Conservation (phyloP, 2,329 filamentous ascomycete genomes). For the Colletotrichum sojae region DNA sequence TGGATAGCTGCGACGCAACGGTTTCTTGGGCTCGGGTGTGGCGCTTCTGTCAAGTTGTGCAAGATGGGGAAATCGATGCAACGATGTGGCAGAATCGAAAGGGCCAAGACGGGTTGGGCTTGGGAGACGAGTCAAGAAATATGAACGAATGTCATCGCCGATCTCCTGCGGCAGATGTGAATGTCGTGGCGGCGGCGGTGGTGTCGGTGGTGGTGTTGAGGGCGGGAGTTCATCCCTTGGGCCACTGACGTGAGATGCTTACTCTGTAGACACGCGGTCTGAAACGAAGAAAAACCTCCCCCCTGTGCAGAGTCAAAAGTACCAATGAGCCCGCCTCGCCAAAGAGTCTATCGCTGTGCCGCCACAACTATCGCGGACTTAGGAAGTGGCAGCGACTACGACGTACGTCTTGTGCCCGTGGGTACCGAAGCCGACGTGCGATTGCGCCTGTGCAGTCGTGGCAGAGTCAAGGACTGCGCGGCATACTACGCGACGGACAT, state of each 20-base stretch:
- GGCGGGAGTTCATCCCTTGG: slow-evolving; percentile 24
- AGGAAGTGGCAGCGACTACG: slow-evolving; percentile 10
- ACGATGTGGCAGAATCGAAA: neutral
- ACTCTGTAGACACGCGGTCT: slow-evolving; percentile 13
- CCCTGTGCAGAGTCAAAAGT: neutral
- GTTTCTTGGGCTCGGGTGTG: neutral
- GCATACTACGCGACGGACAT: too few species aligned
- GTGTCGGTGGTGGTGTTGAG: slow-evolving; percentile 11
- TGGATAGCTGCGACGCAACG: slow-evolving; percentile 9
- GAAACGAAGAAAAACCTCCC: slow-evolving; percentile 16
- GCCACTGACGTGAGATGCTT: slow-evolving; percentile 22
- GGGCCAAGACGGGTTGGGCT: neutral
- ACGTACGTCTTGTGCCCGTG: slow-evolving; percentile 5
- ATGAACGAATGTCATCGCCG: slow-evolving; percentile 3
- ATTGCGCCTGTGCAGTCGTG: neutral
- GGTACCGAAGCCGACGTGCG: neutral
- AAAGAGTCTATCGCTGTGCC: slow-evolving; percentile 8
- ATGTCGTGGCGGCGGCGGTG: too few species aligned
- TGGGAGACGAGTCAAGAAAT: slow-evolving; percentile 7
- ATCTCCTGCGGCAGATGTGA: neutral
- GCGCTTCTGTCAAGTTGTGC: neutral
- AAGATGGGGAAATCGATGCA: neutral
- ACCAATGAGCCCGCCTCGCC: neutral
- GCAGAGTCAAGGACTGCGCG: too few species aligned
- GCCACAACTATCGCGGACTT: neutral